phyloP scores from a whole-genome alignment of 495 filamentous ascomycete genomes.

The Penicillium paxilli region DNA sequence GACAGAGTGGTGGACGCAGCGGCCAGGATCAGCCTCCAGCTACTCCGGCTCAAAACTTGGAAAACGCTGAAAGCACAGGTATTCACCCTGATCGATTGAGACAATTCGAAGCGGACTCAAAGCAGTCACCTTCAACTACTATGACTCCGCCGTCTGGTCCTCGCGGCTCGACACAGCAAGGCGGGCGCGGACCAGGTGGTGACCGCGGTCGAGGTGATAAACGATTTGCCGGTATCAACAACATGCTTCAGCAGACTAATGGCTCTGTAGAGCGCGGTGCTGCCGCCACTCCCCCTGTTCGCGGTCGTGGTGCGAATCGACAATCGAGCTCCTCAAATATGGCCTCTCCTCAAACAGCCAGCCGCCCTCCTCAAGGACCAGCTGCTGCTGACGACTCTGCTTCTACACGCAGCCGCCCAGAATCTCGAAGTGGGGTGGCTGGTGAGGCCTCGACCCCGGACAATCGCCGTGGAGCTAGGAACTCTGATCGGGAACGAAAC shows the following conservation, averaged over 20 bases:
- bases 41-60: constrained; percentile 23
- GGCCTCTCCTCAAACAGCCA: constrained; percentile 29
- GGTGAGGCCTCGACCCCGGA: constrained; percentile 35
- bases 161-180: constrained; percentile 28
- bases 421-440: constrained; percentile 30
- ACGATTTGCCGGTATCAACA: constrained; percentile 45
- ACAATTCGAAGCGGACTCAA: constrained; percentile 15
- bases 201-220: constrained; percentile 45
- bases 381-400: constrained; percentile 24
- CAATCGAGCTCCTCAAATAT: constrained; percentile 26
- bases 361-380: constrained; percentile 28
- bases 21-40: constrained; percentile 25
- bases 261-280: constrained; percentile 31
- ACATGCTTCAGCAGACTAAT: constrained; percentile 45
- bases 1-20: constrained; percentile 33
- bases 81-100: constrained; percentile 54
- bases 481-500: constrained; percentile 23
- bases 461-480: constrained; percentile 23
- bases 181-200: constrained; percentile 33
- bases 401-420: constrained; percentile 19
- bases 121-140: constrained; percentile 21
- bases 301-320: constrained; percentile 39
- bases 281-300: constrained; percentile 33
- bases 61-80: constrained; percentile 34
- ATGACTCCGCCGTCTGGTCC: constrained; percentile 42